Conservation (phyloP, 495 filamentous ascomycete genomes). For the Penicillium ochrochloron region DNA sequence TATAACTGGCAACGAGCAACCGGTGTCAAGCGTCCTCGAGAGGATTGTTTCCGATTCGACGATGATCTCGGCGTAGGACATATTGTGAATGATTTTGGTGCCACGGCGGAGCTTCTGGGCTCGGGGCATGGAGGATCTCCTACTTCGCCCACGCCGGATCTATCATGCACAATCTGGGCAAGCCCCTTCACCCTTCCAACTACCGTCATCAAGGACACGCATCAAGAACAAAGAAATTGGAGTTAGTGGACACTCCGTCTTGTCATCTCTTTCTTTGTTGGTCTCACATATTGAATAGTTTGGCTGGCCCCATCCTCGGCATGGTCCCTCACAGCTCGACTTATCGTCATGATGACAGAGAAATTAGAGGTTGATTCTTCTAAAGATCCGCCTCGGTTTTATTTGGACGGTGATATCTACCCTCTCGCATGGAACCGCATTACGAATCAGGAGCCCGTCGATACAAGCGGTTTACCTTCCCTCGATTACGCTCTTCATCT, state of each 20-base stretch:
- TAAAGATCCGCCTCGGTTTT: neutral
- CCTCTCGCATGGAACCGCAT: conserved; percentile 34
- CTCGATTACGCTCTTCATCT: conserved; percentile 42
- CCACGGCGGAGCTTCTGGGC: neutral
- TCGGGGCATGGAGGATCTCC: neutral
- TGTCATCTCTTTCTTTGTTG: neutral
- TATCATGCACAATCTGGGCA: conserved; percentile 2
- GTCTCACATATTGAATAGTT: conserved; percentile 21
- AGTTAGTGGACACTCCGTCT: neutral
- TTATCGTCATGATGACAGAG: conserved; percentile 37
- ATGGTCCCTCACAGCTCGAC: conserved; percentile 39
- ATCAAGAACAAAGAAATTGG: conserved; percentile 8
- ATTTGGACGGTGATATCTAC: conserved; percentile 39
- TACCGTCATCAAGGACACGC: neutral
- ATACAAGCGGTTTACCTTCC: conserved; percentile 38
- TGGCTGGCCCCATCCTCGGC: conserved; percentile 39
- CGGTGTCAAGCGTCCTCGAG: conserved; percentile 2
- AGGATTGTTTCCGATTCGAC: neutral
- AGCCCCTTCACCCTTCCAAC: conserved; percentile 2
- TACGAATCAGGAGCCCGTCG: conserved; percentile 23
- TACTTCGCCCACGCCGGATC: neutral
- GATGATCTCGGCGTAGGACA: neutral
- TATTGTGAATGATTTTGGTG: conserved; percentile 5
- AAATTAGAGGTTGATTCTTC: conserved; percentile 17
- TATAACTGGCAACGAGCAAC: conserved; percentile 3